Evolutionary conservation across 371 early-diverging fungal species (phyloP).

Genomic region (Mucor piriformis): DNA sequence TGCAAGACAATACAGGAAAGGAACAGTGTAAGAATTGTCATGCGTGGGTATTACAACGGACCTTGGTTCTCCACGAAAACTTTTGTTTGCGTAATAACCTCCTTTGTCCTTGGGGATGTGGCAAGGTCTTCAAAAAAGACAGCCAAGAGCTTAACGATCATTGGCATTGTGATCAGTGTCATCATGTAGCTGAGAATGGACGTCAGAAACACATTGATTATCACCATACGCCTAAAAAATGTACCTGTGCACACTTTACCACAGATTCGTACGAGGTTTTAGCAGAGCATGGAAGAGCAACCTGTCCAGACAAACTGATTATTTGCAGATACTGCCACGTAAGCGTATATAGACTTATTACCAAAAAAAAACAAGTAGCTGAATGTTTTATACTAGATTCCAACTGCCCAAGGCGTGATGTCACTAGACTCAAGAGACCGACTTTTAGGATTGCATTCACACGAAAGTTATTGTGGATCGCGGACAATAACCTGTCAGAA

Average conservation of each 20-base stretch:
- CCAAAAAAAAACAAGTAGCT: background rate
- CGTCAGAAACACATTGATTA: slow-evolving; percentile 68
- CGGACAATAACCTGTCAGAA: slow-evolving; percentile 82
- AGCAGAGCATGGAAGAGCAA: slow-evolving; percentile 68
- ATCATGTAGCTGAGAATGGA: slow-evolving; percentile 54
- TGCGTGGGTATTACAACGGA: slow-evolving; percentile 63
- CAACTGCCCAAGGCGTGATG: slow-evolving; percentile 62
- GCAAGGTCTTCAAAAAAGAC: slow-evolving; percentile 66
- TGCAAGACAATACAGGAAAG: slow-evolving; percentile 37
- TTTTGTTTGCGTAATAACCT: slow-evolving; percentile 83
- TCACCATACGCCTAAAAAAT: slow-evolving; percentile 64
- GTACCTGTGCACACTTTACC: slow-evolving; percentile 57
- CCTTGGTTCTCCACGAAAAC: slow-evolving; percentile 68
- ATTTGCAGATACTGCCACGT: slow-evolving; percentile 84
- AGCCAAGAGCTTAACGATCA: slow-evolving; percentile 67
- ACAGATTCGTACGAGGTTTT: slow-evolving; percentile 51
- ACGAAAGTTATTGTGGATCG: slow-evolving; percentile 88
- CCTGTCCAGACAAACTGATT: slow-evolving; percentile 76
- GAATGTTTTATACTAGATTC: slow-evolving; percentile 3
- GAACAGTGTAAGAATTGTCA: slow-evolving; percentile 75
- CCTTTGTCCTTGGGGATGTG: slow-evolving; percentile 66
- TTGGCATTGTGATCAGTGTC: slow-evolving; percentile 84
- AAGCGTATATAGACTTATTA: slow-evolving; percentile 14
- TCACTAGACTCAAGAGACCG: slow-evolving; percentile 67
- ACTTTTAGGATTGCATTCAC: slow-evolving; percentile 67